Percentiles rank a stretch among this genome's conserved stretches.
Conservation (phyloP, 495 filamentous ascomycete species). For the Penicillium chermesinum region DNA sequence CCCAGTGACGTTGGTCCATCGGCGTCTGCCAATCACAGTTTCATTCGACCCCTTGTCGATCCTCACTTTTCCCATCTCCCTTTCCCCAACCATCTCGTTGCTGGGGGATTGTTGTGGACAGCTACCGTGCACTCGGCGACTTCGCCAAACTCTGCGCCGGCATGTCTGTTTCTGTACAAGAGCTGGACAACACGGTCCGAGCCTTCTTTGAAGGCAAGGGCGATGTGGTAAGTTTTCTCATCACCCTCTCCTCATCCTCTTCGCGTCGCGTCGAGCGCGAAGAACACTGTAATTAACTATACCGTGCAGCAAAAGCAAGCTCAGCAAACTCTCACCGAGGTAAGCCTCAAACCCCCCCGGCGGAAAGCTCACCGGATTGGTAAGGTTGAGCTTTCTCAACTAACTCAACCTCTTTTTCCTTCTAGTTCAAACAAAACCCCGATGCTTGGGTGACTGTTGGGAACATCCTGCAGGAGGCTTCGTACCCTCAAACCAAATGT, state of each 20-base stretch:
- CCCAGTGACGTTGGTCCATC: neutral
- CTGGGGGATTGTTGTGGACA: slow-evolving; percentile 12
- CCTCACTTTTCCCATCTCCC: neutral
- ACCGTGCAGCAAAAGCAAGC: slow-evolving; percentile 86
- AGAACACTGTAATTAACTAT: slow-evolving; percentile 10
- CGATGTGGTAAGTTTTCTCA: slow-evolving; percentile 60
- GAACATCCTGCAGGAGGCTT: slow-evolving; percentile 84
- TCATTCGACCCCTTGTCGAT: neutral
- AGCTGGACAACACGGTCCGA: slow-evolving; percentile 92
- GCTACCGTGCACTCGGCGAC: slow-evolving; percentile 22
- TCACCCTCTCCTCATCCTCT: neutral
- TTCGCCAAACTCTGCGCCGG: slow-evolving; percentile 33
- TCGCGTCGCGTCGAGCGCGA: neutral
- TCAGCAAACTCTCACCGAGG: slow-evolving; percentile 89
- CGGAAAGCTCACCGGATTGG: too few species aligned
- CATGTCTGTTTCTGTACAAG: slow-evolving; percentile 73
- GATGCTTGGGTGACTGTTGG: slow-evolving; percentile 97
- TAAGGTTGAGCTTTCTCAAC: too few species aligned
- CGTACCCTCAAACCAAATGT: slow-evolving; percentile 97
- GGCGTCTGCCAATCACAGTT: slow-evolving; percentile 8
- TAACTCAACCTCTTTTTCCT: neutral
- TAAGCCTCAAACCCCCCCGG: slow-evolving; percentile 36
- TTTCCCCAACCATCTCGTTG: neutral
- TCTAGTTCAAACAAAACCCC: slow-evolving; percentile 94
- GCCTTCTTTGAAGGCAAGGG: slow-evolving; percentile 96